Evolutionary conservation across 371 early-diverging fungal genomes (phyloP), one percentile per base, ranked within the genome.

Genomic region (Mucor lusitanicus): DNA sequence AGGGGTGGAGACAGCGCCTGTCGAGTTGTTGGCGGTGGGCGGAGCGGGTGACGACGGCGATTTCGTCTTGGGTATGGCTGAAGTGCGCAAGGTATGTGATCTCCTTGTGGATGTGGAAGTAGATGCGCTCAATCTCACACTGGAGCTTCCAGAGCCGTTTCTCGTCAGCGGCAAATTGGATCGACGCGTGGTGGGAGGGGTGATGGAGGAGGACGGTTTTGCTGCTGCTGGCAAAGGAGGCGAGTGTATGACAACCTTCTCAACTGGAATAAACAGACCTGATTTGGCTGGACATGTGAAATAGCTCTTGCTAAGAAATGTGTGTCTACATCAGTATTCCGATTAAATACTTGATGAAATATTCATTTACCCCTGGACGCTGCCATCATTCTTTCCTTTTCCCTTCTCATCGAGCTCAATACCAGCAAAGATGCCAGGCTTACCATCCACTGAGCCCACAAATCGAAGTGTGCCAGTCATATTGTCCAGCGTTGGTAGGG

Each of bases 381-480:
- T 80, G 12, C 95, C 94, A 65, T 91, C 87, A 75, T 94, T 94
- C 69, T 94, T 94, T 40, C 94, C 94, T 30, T 85, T 79, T 13
- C 89, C 90, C 15, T 71, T 75, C 21, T 76, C 67, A 59, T 93
- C 93, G 0, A 94, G 80, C 65, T 92, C 62, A 57, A 68, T 53
- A 17, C 95, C 95, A 8, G 91, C 92, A 94, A 94, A 94, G 2
- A 84, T 67, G 21, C 95, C 95, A n/a, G 66, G 46, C 44, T 70
- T 74, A 17, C 33, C 50, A 13, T 64, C 61, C 7, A 59, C 37
- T 28, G 46, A 30, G 3, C 74, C 74, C 19, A 91, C 55, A 70
- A 78, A 93, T 39, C 88, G 85, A 40, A 93, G 78, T 15, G 78
- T 84, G 17, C 93, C 93, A 6, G 69, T 68, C 50, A 58, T 12